phyloP scores from a whole-genome alignment of 768 basidiomycete species.

The Kwoniella dendrophila region DNA sequence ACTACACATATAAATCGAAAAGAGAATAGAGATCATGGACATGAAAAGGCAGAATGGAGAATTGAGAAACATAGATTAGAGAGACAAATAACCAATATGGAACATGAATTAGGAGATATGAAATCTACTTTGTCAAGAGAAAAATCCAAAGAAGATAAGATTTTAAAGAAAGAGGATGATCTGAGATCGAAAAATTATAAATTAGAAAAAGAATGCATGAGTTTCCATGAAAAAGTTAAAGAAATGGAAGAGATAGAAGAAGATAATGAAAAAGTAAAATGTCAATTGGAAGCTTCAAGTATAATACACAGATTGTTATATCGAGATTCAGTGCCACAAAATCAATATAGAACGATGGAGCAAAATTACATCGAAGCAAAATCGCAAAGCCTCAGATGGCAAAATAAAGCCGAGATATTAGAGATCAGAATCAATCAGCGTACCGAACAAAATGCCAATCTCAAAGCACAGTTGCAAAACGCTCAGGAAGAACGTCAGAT shows the following conservation, averaged over 20 bases:
- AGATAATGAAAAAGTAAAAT: conserved; percentile 19
- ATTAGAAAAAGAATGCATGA: not conserved
- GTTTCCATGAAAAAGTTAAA: conserved; percentile 6
- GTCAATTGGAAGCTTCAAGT: conserved; percentile 14
- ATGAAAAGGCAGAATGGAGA: conserved; percentile 9
- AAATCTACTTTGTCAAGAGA: not conserved
- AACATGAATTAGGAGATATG: not conserved
- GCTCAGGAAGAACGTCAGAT: not conserved
- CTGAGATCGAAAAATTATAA: not conserved
- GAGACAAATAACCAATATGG: conserved; percentile 4
- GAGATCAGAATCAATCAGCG: not conserved
- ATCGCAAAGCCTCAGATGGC: no score
- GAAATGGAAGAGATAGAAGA: not conserved
- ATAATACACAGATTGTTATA: conserved; percentile 16
- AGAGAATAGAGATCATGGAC: conserved; percentile 3
- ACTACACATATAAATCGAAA: not conserved
- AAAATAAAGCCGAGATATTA: conserved; percentile 12
- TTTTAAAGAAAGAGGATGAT: not conserved
- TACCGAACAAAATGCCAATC: not conserved
- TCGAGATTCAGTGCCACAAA: conserved; percentile 6
- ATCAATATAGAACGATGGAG: no score
- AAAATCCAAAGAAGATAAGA: not conserved
- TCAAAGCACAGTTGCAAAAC: conserved; percentile 6
- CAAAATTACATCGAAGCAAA: no score
- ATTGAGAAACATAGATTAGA: conserved; percentile 16